phyloP scores from a whole-genome alignment of 169 alveolate genomes.

The Plasmodium malariae region DNA sequence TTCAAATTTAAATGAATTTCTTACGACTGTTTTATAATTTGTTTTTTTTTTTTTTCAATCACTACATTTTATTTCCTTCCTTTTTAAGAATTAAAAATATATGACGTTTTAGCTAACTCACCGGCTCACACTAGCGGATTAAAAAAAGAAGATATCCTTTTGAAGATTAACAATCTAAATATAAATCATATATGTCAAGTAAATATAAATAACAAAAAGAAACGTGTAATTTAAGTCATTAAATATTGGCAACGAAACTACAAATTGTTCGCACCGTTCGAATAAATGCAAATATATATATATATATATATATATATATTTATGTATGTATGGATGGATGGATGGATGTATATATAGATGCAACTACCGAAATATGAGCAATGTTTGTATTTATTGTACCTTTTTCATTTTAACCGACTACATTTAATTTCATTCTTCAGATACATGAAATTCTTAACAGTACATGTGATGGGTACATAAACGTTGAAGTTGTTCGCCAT shows the following conservation, averaged over 20 bases:
- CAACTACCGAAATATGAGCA: background rate
- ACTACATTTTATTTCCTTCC: background rate
- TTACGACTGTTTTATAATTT: background rate
- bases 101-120: conserved; percentile 38
- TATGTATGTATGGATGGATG: too few species aligned
- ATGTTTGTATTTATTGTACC: background rate
- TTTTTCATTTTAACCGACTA: conserved; percentile 4
- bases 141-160: conserved; percentile 40
- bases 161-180: conserved; percentile 19
- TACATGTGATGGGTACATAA: conserved; percentile 14
- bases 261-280: too few species aligned
- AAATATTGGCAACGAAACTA: too few species aligned
- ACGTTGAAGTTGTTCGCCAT: conserved; percentile 42
- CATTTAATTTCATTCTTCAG: conserved; percentile 5
- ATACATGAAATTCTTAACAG: conserved; percentile 71
- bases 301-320: background rate
- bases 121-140: conserved; percentile 35
- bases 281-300: background rate
- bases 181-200: conserved; percentile 61
- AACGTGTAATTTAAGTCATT: too few species aligned
- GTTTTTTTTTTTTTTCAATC: background rate
- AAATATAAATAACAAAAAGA: conserved; percentile 8
- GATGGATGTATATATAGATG: too few species aligned
- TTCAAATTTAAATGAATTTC: too few species aligned
- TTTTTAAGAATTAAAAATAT: conserved; percentile 34